Conservation (phyloP, 2,329 filamentous ascomycete genomes). For the Lachnellula occidentalis region DNA sequence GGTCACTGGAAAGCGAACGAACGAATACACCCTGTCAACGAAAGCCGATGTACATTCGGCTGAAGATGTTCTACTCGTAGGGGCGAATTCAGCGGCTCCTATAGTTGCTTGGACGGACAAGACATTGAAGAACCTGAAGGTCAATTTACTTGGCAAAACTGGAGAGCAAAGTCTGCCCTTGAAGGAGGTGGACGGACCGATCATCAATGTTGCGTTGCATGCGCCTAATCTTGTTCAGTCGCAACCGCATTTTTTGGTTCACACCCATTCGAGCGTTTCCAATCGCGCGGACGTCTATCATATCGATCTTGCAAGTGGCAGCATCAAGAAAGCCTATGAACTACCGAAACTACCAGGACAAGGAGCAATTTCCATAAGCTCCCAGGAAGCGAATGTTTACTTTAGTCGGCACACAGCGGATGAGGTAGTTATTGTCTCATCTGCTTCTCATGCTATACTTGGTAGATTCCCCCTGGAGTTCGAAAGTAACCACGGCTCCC, state of each 20-base stretch:
- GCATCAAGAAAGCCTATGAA: slow-evolving; percentile 71
- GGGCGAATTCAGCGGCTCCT: slow-evolving; percentile 68
- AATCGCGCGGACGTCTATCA: slow-evolving; percentile 87
- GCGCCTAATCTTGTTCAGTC: slow-evolving; percentile 68
- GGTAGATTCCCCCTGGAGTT: slow-evolving; percentile 63
- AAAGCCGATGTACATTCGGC: slow-evolving; percentile 65
- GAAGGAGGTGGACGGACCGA: slow-evolving; percentile 40
- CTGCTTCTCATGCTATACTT: slow-evolving; percentile 68
- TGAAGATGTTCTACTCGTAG: slow-evolving; percentile 67
- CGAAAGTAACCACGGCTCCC: slow-evolving; percentile 37
- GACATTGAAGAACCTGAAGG: slow-evolving; percentile 54
- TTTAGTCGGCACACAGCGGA: slow-evolving; percentile 77
- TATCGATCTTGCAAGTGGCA: slow-evolving; percentile 64
- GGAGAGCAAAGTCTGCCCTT: slow-evolving; percentile 52
- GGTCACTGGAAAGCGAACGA: slow-evolving; percentile 63
- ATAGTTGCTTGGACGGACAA: slow-evolving; percentile 72
- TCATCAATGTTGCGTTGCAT: slow-evolving; percentile 60
- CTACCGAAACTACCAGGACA: slow-evolving; percentile 65
- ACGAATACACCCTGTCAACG: slow-evolving; percentile 66
- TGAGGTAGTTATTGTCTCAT: slow-evolving; percentile 70
- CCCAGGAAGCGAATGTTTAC: slow-evolving; percentile 74
- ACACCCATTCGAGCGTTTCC: slow-evolving; percentile 63
- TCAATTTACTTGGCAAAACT: slow-evolving; percentile 61
- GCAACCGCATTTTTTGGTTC: slow-evolving; percentile 77
- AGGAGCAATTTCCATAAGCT: slow-evolving; percentile 75